Conservation (phyloP, 768 basidiomycete species). For the Crucibulum laeve region DNA sequence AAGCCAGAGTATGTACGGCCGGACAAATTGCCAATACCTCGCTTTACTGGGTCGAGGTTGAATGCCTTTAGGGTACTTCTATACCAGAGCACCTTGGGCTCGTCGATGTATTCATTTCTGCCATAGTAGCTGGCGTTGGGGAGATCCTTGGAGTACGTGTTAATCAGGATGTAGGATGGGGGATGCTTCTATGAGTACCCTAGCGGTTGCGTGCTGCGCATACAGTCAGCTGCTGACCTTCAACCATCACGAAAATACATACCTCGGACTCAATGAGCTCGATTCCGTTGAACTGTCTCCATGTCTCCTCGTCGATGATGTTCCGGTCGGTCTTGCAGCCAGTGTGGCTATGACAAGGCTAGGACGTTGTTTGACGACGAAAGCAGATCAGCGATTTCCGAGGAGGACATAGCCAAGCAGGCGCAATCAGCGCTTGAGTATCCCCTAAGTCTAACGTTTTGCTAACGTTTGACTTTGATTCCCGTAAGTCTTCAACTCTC, state of each 20-base stretch:
- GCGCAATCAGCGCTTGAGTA: too few species aligned
- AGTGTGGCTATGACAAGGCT: too few species aligned
- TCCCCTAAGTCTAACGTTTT: too few species aligned
- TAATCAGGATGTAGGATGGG: conserved; percentile 98
- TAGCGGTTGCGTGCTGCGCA: conserved; percentile 87
- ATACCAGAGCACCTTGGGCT: conserved; percentile 91
- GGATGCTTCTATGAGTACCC: conserved; percentile 95
- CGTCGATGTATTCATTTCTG: conserved; percentile 97
- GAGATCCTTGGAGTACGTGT: conserved; percentile 99
- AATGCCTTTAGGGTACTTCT: conserved; percentile 95
- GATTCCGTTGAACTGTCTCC: conserved; percentile 95
- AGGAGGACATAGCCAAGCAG: too few species aligned
- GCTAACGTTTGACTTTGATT: too few species aligned
- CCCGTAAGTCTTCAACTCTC: too few species aligned
- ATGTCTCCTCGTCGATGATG: conserved; percentile 88
- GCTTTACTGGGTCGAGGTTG: conserved; percentile 86
- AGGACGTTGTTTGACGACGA: too few species aligned
- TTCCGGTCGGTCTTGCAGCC: too few species aligned
- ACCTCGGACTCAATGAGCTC: conserved; percentile 99
- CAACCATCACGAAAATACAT: conserved; percentile 29
- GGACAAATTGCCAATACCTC: conserved; percentile 99
- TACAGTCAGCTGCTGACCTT: conserved; percentile 1
- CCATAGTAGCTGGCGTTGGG: conserved; percentile 97
- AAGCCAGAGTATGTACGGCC: conserved; percentile 97
- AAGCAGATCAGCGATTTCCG: too few species aligned